Evolutionary conservation across 257 asterid genomes (phyloP), one percentile per base, ranked within the genome.

Genomic region (Plantago ovata): DNA sequence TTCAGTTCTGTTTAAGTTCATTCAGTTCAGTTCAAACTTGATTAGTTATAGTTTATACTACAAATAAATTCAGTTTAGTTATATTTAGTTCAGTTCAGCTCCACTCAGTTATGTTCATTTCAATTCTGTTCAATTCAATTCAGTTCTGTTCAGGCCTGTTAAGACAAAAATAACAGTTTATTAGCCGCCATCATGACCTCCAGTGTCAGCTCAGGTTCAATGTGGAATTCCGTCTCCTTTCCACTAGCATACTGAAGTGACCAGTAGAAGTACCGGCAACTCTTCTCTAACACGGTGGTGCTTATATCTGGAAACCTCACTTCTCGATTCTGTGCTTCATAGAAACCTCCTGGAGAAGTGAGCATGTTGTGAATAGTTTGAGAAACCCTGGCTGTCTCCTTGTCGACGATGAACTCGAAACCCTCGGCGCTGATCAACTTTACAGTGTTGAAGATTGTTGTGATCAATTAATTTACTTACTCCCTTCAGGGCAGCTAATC

Each of bases 351-450:
- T 76, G 96, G 98, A 61, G 98, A 91, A 63, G 98, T 87, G 77
- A 92, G 96, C 98, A 92, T 92, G 84, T 87, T 92, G 71, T 92
- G 95, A 74, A 92, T 92, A 51, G 98, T 92, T 79, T 92, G 93
- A 46, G 98, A 92, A 64, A 92, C 96, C 96, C 85, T 85, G 59
- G 98, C 98, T 23, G 98, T 96, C 67, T 85, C 82, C 66, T 77
- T 88, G 71, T 84, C 89, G 62, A 92, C 72, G 58, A 92, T 75
- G 75, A 92, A 92, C 69, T 87, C 98, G 72, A 87, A 85, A 1
- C 98, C 98, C 63, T 92, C 95, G 56, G 95, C 89, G 80, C 98
- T 92, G 24, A 87, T 85, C 74, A 92, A 76, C 82, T 85, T 92
- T 64, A 92, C 98, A 49, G 74, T 83, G n/a, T n/a, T n/a, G n/a